Conservation (phyloP, 2,329 filamentous ascomycete species). For the Pseudogymnoascus sp. region DNA sequence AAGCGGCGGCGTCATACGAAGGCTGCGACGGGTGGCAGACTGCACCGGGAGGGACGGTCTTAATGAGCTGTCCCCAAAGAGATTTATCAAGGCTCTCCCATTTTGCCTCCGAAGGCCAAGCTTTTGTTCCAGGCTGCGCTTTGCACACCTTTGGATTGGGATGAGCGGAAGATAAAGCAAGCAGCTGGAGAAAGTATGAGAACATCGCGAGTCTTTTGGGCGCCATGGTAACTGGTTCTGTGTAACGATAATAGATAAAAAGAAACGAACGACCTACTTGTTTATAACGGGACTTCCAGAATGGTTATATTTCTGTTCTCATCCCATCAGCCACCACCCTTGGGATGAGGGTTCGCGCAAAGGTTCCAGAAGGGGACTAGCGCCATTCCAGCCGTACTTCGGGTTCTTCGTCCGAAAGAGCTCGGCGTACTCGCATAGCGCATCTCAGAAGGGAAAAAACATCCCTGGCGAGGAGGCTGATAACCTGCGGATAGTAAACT, state of each 20-base stretch:
- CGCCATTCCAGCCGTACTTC: neutral
- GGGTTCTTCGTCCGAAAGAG: neutral
- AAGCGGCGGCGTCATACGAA: slow-evolving; percentile 28
- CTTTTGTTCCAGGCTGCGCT: slow-evolving; percentile 35
- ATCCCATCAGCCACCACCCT: neutral
- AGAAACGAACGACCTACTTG: neutral
- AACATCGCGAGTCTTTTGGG: neutral
- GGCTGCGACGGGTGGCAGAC: slow-evolving; percentile 35
- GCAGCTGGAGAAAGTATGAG: neutral
- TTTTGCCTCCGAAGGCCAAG: slow-evolving; percentile 39
- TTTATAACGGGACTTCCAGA: neutral
- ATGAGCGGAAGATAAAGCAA: neutral
- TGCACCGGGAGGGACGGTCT: slow-evolving; percentile 36
- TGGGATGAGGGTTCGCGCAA: neutral
- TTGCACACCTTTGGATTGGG: slow-evolving; percentile 33
- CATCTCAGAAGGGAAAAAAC: neutral
- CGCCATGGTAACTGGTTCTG: neutral
- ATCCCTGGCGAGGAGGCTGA: neutral
- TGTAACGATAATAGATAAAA: neutral
- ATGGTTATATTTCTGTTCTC: neutral
- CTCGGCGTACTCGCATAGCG: neutral
- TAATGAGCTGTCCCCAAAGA: slow-evolving; percentile 35
- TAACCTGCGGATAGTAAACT: too few species aligned
- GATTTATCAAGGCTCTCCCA: slow-evolving; percentile 42
- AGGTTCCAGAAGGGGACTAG: neutral